Evolutionary conservation across 352 stramenopile species (phyloP), one percentile per base, ranked within the genome.

Genomic region (Globisporangium nagaii): DNA sequence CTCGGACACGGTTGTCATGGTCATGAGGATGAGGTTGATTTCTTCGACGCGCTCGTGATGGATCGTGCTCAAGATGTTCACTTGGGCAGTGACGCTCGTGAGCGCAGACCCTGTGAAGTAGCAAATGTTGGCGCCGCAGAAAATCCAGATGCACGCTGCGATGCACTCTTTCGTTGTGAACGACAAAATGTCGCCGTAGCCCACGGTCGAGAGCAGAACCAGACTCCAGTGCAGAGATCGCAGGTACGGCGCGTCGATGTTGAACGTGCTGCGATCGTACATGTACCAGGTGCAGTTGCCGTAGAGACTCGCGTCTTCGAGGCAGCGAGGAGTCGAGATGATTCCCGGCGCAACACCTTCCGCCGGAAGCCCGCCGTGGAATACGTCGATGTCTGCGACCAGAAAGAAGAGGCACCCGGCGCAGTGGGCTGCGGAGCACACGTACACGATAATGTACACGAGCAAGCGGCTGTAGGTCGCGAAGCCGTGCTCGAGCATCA

Each of bases 281-380:
- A 88, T 78, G 35, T 84, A 88, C 79, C 79, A 90, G 2, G 76
- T 86, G 30, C 79, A 90, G 48, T 90, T 90, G 9, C 68, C 70
- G 19, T 66, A 74, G 3, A 68, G 11, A 30, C 59, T 86, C 3
- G 56, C 56, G n/a, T 53, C 39, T 51, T 63, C 56, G 39, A 63
- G 56, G 32, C 56, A 63, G 12, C 27, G 17, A 12, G 34, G 5
- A 11, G 25, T 57, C 9, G 56, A 46, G 30, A 63, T 52, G 30
- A 17, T 11, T 2, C 30, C 40, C 10, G 56, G 48, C 2, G 15
- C 11, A 4, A 57, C 39, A 0, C 73, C 71, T 17, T 60, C 55
- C 0, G 56, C 22, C 0, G 78, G 78, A 11, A 87, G 52, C 0
- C 78, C 78, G 22, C 72, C 73, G 19, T 63, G 63, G 39, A 81